These are phyloP conservation scores for Talaromyces piceae DNA, from an alignment of 2,329 filamentous ascomycete species.

Conservation along the genomic window DNA sequence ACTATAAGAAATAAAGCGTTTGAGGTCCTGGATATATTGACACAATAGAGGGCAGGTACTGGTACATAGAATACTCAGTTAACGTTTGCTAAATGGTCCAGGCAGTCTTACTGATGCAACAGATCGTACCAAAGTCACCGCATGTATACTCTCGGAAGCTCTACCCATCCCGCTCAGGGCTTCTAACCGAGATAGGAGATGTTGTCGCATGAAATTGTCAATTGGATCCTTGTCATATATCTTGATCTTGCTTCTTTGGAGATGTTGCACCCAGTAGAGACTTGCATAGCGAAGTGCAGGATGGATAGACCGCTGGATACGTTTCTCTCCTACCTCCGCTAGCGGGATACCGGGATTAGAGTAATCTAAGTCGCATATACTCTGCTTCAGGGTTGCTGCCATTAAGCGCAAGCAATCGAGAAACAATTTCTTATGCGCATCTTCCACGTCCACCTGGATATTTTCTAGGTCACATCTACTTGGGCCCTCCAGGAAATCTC, in stretches of 20 bases:
- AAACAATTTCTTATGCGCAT: constrained; percentile 20
- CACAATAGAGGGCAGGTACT: background rate
- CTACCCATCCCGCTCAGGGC: no score
- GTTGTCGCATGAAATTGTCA: no score
- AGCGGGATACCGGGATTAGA: background rate
- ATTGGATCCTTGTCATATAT: no score
- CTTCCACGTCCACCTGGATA: constrained; percentile 24
- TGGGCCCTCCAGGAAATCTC: constrained; percentile 19
- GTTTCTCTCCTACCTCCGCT: background rate
- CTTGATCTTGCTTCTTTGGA: no score
- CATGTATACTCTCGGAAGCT: no score
- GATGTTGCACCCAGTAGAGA: no score
- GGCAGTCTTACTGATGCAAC: no score
- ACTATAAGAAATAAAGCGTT: constrained; percentile 19
- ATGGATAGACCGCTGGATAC: no score
- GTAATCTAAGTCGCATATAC: constrained; percentile 22
- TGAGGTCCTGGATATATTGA: constrained; percentile 14
- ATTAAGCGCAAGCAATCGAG: constrained; percentile 22
- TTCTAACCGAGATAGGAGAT: background rate
- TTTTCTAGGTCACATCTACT: constrained; percentile 15
- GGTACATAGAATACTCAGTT: background rate
- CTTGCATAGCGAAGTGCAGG: no score
- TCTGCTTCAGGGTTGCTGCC: constrained; percentile 20
- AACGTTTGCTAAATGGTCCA: no score
- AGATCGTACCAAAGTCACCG: no score